phyloP scores from a whole-genome alignment of 306 rosid species.

The Lablab purpureus region DNA sequence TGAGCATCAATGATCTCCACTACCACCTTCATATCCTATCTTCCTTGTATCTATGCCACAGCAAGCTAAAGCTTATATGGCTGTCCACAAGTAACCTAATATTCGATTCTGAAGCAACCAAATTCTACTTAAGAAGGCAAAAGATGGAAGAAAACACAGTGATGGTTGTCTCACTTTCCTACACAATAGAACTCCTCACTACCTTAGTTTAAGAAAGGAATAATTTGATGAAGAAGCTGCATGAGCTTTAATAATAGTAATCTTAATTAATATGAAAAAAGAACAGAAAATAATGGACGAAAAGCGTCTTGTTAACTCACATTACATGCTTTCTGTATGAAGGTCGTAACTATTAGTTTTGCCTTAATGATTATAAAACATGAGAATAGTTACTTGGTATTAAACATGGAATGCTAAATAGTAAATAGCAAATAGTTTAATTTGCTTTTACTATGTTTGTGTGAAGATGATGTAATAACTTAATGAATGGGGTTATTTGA shows the following conservation, averaged over 20 bases:
- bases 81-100: slow-evolving; percentile 61
- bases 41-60: slow-evolving; percentile 43
- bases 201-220: slow-evolving; percentile 69
- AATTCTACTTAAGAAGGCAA: slow-evolving; percentile 56
- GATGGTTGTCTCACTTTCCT: slow-evolving; percentile 45
- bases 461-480: slow-evolving; percentile 24
- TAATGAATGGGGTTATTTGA: slow-evolving; percentile 35
- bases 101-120: slow-evolving; percentile 73
- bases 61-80: slow-evolving; percentile 54
- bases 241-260: slow-evolving; percentile 43
- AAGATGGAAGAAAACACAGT: slow-evolving; percentile 41
- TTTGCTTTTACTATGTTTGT: slow-evolving; percentile 23
- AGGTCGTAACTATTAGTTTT: background rate
- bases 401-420: background rate
- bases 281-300: slow-evolving; percentile 36
- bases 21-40: slow-evolving; percentile 69
- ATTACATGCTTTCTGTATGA: slow-evolving; percentile 25
- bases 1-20: slow-evolving; percentile 70
- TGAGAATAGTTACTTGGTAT: background rate
- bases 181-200: slow-evolving; percentile 43
- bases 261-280: slow-evolving; percentile 12
- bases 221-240: slow-evolving; percentile 69
- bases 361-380: slow-evolving; percentile 8
- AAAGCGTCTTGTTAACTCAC: slow-evolving; percentile 54
- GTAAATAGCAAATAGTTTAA: too few species aligned